phyloP scores from a whole-genome alignment of 1,284 basidiomycete species.

The Heliocybe sulcata region DNA sequence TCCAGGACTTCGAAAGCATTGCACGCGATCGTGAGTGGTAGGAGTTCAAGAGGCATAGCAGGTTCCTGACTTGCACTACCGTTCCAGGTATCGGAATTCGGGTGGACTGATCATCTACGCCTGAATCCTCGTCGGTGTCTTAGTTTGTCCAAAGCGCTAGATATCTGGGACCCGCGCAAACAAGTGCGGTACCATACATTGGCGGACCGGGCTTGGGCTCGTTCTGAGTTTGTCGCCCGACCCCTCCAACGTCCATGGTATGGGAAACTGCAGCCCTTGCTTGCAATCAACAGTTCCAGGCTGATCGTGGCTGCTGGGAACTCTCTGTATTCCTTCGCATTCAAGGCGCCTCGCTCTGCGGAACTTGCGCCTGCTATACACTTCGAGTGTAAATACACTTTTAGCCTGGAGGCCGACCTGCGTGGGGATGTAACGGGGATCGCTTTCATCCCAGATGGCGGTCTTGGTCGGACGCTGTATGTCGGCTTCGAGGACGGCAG shows the following conservation, averaged over 20 bases:
- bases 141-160: constrained; percentile 39
- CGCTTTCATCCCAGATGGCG: constrained; percentile 39
- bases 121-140: constrained; percentile 43
- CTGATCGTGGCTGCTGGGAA: constrained; percentile 59
- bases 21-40: constrained; percentile 36
- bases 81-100: constrained; percentile 48
- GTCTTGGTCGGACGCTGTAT: constrained; percentile 40
- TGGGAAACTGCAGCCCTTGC: constrained; percentile 45
- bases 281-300: constrained; percentile 51
- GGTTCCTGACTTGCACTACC: neutral
- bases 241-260: constrained; percentile 62
- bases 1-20: constrained; percentile 38
- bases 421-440: constrained; percentile 47
- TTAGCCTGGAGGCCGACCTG: constrained; percentile 25
- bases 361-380: constrained; percentile 33
- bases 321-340: constrained; percentile 50
- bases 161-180: constrained; percentile 36
- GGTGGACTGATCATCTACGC: constrained; percentile 49
- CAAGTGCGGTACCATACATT: constrained; percentile 47
- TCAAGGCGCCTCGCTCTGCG: constrained; percentile 25
- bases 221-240: constrained; percentile 48
- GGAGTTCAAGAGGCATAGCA: neutral
- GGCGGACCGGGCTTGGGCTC: constrained; percentile 49
- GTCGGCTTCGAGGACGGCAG: constrained; percentile 57
- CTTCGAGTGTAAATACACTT: constrained; percentile 42